A percentile compares a stretch with the other conserved stretches of the same genome.
Evolutionary conservation across 139 green algal genomes (phyloP).

Genomic region (Cymbomonas tetramitiformis): DNA sequence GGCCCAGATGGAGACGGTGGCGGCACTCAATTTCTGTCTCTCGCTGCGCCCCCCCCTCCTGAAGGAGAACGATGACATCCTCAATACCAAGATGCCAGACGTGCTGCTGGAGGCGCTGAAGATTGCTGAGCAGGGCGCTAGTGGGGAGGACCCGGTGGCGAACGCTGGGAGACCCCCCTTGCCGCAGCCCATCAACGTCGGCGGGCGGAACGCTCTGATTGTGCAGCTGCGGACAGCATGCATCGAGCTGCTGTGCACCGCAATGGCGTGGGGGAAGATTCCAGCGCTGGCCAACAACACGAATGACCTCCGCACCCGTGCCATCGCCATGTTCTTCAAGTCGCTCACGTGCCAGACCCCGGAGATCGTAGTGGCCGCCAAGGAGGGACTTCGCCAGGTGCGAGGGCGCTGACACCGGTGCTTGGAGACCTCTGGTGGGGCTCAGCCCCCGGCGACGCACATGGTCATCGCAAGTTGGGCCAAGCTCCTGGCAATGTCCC

Average conservation of each 20-base stretch:
- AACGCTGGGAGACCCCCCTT: conserved; percentile 8
- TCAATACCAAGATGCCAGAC: conserved; percentile 24
- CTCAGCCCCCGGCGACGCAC: too few species aligned
- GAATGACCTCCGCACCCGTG: conserved; percentile 32
- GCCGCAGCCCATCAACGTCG: conserved; percentile 11
- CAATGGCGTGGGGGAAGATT: conserved; percentile 52
- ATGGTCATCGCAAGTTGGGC: too few species aligned
- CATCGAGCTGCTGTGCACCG: conserved; percentile 60
- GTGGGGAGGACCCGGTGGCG: too few species aligned
- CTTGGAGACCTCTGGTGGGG: too few species aligned
- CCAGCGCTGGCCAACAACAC: conserved; percentile 15
- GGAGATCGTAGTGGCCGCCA: conserved; percentile 34
- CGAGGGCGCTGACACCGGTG: too few species aligned
- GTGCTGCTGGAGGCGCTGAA: conserved; percentile 38
- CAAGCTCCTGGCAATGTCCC: too few species aligned
- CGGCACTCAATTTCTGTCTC: conserved; percentile 35
- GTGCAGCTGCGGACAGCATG: conserved; percentile 49
- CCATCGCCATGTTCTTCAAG: conserved; percentile 56
- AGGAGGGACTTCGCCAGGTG: conserved; percentile 36
- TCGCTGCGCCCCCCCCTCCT: conserved; percentile 27
- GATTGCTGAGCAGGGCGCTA: conserved; percentile 40
- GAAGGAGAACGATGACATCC: too few species aligned
- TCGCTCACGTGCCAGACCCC: conserved; percentile 28
- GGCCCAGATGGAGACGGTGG: conserved; percentile 34
- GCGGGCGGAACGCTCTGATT: conserved; percentile 19